A percentile compares a stretch with the other conserved stretches of the same genome.
These are phyloP conservation scores for Laburnicola sp. DNA, from an alignment of 2,329 filamentous ascomycete species.

Conservation along the genomic window DNA sequence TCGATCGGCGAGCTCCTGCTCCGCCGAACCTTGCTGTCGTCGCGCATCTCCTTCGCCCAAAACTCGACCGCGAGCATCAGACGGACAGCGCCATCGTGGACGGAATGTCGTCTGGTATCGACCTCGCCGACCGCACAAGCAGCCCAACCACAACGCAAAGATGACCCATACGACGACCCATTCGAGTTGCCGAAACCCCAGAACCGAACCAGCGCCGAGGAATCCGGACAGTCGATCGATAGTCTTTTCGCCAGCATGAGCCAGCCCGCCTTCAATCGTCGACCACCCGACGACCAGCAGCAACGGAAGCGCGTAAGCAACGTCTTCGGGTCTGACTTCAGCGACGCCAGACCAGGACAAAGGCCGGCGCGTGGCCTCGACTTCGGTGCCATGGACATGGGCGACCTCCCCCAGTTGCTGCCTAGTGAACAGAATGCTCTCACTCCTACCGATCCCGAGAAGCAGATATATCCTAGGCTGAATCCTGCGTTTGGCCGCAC, in stretches of 20 bases:
- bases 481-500: constrained; percentile 47
- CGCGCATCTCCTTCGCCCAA: constrained; percentile 20
- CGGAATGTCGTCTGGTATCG: constrained; percentile 16
- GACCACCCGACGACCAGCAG: constrained; percentile 7
- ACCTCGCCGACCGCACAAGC: constrained; percentile 6
- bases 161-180: neutral
- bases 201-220: constrained; percentile 8
- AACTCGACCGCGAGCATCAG: constrained; percentile 4
- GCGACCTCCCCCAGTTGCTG: constrained; percentile 12
- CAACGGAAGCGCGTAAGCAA: constrained; percentile 12
- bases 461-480: constrained; percentile 35
- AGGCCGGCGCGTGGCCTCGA: constrained; percentile 7
- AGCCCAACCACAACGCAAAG: constrained; percentile 18
- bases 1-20: constrained; percentile 38
- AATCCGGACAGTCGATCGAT: constrained; percentile 28
- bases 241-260: constrained; percentile 23
- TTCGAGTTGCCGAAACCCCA: constrained; percentile 1
- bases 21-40: constrained; percentile 31
- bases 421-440: neutral
- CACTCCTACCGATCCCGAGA: constrained; percentile 18
- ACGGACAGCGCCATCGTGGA: constrained; percentile 21
- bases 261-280: neutral
- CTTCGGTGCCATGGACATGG: constrained; percentile 27
- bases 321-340: constrained; percentile 27
- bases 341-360: constrained; percentile 2